Evolutionary conservation across 495 filamentous ascomycete species (phyloP).

Genomic region (Chaetomium fimeti): DNA sequence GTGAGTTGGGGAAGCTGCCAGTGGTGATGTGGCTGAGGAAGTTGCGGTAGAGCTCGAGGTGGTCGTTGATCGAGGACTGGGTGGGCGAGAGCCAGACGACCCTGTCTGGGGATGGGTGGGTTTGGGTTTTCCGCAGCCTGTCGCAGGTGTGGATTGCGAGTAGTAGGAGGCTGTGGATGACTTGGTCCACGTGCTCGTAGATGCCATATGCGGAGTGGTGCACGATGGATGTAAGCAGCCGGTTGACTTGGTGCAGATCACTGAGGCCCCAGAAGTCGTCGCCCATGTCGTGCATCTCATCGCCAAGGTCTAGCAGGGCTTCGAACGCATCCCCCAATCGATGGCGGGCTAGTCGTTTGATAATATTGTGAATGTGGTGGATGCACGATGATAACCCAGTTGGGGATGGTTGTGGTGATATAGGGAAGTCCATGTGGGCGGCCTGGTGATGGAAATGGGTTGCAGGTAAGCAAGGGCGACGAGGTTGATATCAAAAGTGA

Average conservation of each 20-base stretch:
- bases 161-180: slow-evolving; percentile 1
- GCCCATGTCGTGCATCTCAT: neutral
- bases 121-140: neutral
- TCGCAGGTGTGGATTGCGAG: neutral
- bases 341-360: neutral
- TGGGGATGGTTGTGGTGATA: slow-evolving; percentile 4
- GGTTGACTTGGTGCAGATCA: neutral
- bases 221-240: neutral
- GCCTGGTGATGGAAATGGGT: slow-evolving; percentile 1
- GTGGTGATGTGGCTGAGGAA: neutral
- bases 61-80: neutral
- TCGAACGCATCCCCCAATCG: neutral
- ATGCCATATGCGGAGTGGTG: slow-evolving; percentile 8
- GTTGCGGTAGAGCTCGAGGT: slow-evolving; percentile 13
- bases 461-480: slow-evolving; percentile 3
- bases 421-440: slow-evolving; percentile 3
- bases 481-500: neutral
- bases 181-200: neutral
- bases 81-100: slow-evolving; percentile 2
- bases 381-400: neutral
- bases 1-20: neutral
- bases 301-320: slow-evolving; percentile 7
- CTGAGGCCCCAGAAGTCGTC: neutral
- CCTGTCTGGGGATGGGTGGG: neutral
- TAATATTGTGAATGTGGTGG: neutral